Base-by-base conservation (phyloP, 306 rosid species). In the Argentina anserina region DNA sequence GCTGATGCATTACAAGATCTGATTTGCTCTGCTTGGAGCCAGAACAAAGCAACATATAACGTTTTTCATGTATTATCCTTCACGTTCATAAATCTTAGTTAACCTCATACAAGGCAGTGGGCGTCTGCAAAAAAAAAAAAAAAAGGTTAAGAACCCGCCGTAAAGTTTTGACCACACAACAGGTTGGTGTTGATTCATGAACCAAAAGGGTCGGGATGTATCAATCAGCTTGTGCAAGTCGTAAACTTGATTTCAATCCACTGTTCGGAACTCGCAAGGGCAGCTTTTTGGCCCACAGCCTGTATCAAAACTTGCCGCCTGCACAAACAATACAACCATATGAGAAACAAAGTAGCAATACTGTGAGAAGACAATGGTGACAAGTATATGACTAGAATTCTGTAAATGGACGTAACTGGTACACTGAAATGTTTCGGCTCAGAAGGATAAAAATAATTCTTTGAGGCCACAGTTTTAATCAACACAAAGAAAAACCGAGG, bases 271-370 rank as follows among this genome's bases (percentile, higher is more conserved):
- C 39, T 58, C 40, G n/a, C n/a, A 20, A 0, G 46, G 66, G 40
- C 34, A 71, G 50, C 25, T 2, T n/a, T 40, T 71, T 29, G 42
- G 52, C n/a, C 73, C 40, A 28, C 65, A 9, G 25, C 34, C 28
- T 4, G 15, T 43, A n/a, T 23, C 49, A 50, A 50, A 70, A 52
- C 26, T 67, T 26, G 55, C 66, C n/a, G 34, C 67, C 79, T 61
- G 79, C 66, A 60, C 46, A 39, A 14, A 20, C 4, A 31, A 66
- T 14, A 50, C 17, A 26, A 75, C 68, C 25, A 28, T 21, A 33
- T 61, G 66, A 61, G 66, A 33, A 31, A 18, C 11, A 18, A 31
- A 15, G 3, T n/a, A 33, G 33, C 41, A 31, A 60, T 26, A 56
- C 11, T 56, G 31, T 18, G 18, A 26, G 62, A 56, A 12, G 33